Evolutionary conservation across 768 basidiomycete genomes (phyloP).

Genomic region (Agaricus sinodeliciosus): DNA sequence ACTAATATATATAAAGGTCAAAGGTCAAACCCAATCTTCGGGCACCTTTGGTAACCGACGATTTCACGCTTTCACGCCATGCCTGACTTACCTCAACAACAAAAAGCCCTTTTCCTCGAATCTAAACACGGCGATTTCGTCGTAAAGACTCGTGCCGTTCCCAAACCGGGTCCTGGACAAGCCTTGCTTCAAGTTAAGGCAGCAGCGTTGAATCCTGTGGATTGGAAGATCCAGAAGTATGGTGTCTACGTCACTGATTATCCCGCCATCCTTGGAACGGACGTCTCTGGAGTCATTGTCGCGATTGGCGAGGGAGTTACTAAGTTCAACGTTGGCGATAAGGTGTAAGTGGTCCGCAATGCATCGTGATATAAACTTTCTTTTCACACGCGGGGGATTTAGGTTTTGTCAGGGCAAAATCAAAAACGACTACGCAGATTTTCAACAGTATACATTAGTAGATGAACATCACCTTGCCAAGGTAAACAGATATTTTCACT

Average conservation of each 20-base stretch:
- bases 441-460: conserved; percentile 34
- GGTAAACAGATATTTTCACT: conserved; percentile 13
- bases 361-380: background rate
- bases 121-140: conserved; percentile 21
- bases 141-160: conserved; percentile 26
- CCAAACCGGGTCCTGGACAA: conserved; percentile 38
- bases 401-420: conserved; percentile 33
- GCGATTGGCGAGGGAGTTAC: conserved; percentile 43
- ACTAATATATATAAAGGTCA: too few species aligned
- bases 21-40: too few species aligned
- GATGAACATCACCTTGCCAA: conserved; percentile 30
- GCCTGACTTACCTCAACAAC: conserved; percentile 3
- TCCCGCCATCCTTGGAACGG: conserved; percentile 41
- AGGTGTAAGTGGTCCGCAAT: conserved; percentile 29
- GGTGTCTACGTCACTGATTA: conserved; percentile 33
- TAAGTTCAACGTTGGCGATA: conserved; percentile 41
- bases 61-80: background rate
- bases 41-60: background rate
- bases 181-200: conserved; percentile 41
- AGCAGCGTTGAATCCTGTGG: conserved; percentile 45
- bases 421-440: conserved; percentile 26
- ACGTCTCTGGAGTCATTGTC: conserved; percentile 43
- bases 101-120: conserved; percentile 22
- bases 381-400: background rate
- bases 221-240: conserved; percentile 42